Base-by-base conservation (phyloP, 331 rosid species). In the Dryas integrifolia region DNA sequence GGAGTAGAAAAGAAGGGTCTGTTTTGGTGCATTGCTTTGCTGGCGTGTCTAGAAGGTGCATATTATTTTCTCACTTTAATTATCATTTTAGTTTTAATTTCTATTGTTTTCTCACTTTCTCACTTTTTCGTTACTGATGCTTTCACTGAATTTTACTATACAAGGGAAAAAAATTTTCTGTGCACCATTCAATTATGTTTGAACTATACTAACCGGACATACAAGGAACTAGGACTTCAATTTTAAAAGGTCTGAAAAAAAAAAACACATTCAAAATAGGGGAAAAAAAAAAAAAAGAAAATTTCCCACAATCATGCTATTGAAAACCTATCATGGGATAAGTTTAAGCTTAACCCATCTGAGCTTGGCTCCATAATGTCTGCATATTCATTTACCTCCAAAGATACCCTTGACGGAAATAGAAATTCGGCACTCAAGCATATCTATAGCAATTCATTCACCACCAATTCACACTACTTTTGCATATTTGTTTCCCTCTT, bases 1-100 rank as follows among this genome's bases (percentile, higher is more conserved):
- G 69, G 39, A 83, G 90, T 45, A 81, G 92, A 71, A 91, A 89
- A 72, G 87, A 94, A 61, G 98, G 98, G 41, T 79, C 89, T 59
- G 91, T 94, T 82, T 68, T 94, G 80, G 97, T 91, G 40, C 98
- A 94, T 76, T 94, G 98, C 82, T 91, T 94, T 57, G 98, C 97
- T n/a, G 98, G 98, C n/a, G 98, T 94, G 16, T 94, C 98, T 45
- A 89, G 97, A 89, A 89, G 95, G 95, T 89, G 81, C 52, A 14
- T 13, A 15, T 41, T 11, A 9, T 16, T 49, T 26, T 15, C 53
- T 12, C 49, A 14, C 6, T 18, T 12, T 53, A 0, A 52, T n/a
- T 16, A 3, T 12, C 49, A 14, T 6, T 18, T 12, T 53, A 0
- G 3, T 45, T 40, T n/a, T 16, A 3, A 16, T 15, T 38, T 50